Conservation (phyloP, 192 early-diverging fungal species). For the Backusella tuberculispora region DNA sequence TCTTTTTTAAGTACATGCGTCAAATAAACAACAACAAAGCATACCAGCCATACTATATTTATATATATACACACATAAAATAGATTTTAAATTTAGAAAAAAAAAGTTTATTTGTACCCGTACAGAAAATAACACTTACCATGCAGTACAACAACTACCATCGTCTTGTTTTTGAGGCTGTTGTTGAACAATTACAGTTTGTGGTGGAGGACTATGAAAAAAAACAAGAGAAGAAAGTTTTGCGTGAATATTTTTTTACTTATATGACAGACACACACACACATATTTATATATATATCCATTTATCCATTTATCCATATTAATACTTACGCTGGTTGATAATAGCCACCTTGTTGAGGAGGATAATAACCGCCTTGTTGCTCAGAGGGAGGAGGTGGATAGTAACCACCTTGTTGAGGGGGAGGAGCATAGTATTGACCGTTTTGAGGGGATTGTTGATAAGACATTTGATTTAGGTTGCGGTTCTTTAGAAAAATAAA, state of each 20-base stretch:
- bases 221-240: not conserved
- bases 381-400: not conserved
- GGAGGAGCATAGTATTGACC: conserved; percentile 7
- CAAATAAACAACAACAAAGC: conserved; percentile 8
- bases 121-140: not conserved
- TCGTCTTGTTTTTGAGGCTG: not conserved
- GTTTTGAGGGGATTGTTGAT: conserved; percentile 3
- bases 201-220: conserved; percentile 4
- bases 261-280: not conserved
- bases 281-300: not conserved
- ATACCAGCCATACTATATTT: conserved; percentile 5
- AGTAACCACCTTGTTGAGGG: not conserved
- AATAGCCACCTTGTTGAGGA: not conserved
- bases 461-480: not conserved
- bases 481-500: not conserved
- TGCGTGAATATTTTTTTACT: not conserved
- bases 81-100: not conserved
- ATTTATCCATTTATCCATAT: not conserved
- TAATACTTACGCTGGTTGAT: conserved; percentile 6
- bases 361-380: not conserved
- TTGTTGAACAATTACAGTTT: conserved; percentile 17
- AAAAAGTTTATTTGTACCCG: not conserved
- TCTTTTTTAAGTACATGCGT: conserved; percentile 13
- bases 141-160: not conserved
- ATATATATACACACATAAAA: not conserved